Percentiles rank a stretch among this genome's conserved stretches.
Evolutionary conservation across 2,329 filamentous ascomycete genomes (phyloP).

Genomic region (Aciculosporium take): DNA sequence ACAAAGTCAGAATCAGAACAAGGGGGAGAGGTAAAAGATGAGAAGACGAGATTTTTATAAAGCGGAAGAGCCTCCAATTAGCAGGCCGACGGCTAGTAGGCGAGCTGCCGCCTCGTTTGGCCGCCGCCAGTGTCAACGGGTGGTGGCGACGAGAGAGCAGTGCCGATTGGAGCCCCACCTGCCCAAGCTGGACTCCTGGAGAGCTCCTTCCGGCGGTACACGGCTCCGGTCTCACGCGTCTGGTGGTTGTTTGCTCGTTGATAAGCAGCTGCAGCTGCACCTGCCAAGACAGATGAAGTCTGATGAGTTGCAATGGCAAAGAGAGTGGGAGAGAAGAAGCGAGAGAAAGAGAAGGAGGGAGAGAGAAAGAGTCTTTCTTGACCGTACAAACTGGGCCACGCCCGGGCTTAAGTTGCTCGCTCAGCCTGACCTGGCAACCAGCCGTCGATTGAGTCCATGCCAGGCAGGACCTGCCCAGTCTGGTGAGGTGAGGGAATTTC

Average conservation of each 20-base stretch:
- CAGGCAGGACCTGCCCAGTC: not conserved
- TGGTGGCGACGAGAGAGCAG: not conserved
- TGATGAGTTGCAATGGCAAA: too few relatives aligned
- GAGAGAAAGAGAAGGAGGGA: not conserved
- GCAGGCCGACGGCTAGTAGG: too few relatives aligned
- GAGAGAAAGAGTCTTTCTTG: not conserved
- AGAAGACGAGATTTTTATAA: not conserved
- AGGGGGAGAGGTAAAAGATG: too few relatives aligned
- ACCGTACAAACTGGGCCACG: not conserved
- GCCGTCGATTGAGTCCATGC: not conserved
- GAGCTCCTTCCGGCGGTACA: not conserved
- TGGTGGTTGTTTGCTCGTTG: not conserved
- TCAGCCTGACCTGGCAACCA: slow-evolving; percentile 6
- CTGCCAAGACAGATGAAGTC: not conserved
- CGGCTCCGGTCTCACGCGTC: slow-evolving; percentile 1
- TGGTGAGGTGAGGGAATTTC: not conserved
- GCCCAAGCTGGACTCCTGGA: not conserved
- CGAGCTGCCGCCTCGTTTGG: too few relatives aligned
- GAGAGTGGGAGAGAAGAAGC: not conserved
- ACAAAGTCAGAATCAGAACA: not conserved
- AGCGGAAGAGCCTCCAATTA: too few relatives aligned
- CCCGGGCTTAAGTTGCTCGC: slow-evolving; percentile 5
- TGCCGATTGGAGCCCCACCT: slow-evolving; percentile 3
- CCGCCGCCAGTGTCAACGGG: too few relatives aligned
- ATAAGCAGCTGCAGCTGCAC: not conserved